Evolutionary conservation across 1,284 basidiomycete species (phyloP).

Genomic region (Apiotrichum mycotoxinovorans): DNA sequence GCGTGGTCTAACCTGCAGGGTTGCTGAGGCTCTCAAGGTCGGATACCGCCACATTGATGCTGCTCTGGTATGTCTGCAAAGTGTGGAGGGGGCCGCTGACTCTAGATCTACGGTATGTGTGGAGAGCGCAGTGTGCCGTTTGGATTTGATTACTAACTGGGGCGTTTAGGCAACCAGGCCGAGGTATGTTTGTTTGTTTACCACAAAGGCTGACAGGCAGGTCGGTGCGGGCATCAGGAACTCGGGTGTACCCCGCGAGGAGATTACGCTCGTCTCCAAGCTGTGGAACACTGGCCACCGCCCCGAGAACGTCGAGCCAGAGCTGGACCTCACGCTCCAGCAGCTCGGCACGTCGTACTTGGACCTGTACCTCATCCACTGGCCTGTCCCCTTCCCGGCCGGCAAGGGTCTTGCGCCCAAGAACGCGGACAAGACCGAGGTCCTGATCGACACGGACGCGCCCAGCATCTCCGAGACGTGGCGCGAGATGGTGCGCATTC

Average conservation of each 20-base stretch:
- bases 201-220: conserved; percentile 69
- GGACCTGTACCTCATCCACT: conserved; percentile 81
- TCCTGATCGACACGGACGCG: conserved; percentile 28
- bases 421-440: conserved; percentile 15
- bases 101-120: conserved; percentile 1
- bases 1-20: conserved; percentile 6
- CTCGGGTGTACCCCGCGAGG: conserved; percentile 71
- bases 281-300: conserved; percentile 43
- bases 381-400: conserved; percentile 73
- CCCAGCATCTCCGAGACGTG: conserved; percentile 36
- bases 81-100: not conserved
- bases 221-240: conserved; percentile 65
- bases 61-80: conserved; percentile 60
- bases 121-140: not conserved
- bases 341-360: conserved; percentile 70
- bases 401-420: conserved; percentile 61
- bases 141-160: not conserved
- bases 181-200: conserved; percentile 7
- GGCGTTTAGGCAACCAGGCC: conserved; percentile 38
- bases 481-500: conserved; percentile 47
- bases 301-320: conserved; percentile 61
- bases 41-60: conserved; percentile 65
- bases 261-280: conserved; percentile 77
- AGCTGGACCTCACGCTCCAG: conserved; percentile 68
- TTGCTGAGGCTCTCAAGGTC: conserved; percentile 10